Evolutionary conservation across 225 moss, liverwort and hornwort genomes (phyloP), one percentile per base, ranked within the genome.

Genomic region (Marchantia polymorpha): DNA sequence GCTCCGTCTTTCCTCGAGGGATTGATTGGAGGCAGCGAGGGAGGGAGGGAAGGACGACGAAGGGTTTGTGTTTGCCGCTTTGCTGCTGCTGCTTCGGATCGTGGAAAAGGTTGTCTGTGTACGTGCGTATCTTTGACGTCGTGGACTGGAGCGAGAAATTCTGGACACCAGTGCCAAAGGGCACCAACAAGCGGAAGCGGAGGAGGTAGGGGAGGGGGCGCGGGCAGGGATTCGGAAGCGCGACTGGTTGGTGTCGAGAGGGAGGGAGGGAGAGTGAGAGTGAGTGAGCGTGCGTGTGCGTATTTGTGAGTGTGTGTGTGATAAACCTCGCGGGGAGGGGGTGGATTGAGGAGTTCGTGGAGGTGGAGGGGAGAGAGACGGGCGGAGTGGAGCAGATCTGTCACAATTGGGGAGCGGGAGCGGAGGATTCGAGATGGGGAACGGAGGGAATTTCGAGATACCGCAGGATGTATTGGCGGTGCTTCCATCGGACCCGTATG

Each of bases 401-500:
- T 76, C 59, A 46, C 74, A 76, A 76, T 77, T 77, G 73, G 63
- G 70, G 47, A 52, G 64, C 25, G 20, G 29, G 47, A 61, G 67
- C 71, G 78, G 50, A 64, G 71, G 79, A 78, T 73, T 77, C 52
- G 64, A 82, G 80, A 95, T 92, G 93, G 92, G 90, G 31, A 93
- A 89, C 53, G 90, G 90, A 86, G 89, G 86, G 25, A 92, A 93
- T 90, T 93, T 85, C 75, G 95, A 95, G 77, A 86, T 95, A 49
- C 88, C 93, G 59, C 89, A 86, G 82, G 93, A 95, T 77, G 83
- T 95, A 26, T 64, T 95, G 79, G 87, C 92, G 63, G 92, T 92
- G 79, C 83, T 95, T 29, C 95, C 95, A 1, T 74, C 91, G 74
- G 93, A 95, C 88, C 95, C 95, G 25, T 93, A 93, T 74, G 95